Percentiles rank a stretch among this genome's conserved stretches.
phyloP scores from a whole-genome alignment of 805 yeast species.

The Starmerella gropengiesseri region DNA sequence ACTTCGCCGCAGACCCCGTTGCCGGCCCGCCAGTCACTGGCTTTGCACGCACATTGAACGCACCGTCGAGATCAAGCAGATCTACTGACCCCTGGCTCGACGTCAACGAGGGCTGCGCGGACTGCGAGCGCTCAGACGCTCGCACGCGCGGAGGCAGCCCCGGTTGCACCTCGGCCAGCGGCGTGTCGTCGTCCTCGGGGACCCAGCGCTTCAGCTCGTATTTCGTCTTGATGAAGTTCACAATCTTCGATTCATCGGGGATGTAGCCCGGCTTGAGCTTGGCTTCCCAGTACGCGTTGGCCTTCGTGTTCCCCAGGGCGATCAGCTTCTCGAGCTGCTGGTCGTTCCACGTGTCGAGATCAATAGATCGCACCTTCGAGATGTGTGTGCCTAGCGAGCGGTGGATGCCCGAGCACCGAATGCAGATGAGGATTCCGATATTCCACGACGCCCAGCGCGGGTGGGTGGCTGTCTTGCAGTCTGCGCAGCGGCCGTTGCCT shows the following conservation, averaged over 20 bases:
- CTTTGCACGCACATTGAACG: slow-evolving; percentile 3
- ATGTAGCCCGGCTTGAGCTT: slow-evolving; percentile 56
- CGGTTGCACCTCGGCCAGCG: slow-evolving; percentile 19
- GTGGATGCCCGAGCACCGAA: slow-evolving; percentile 87
- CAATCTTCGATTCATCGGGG: slow-evolving; percentile 78
- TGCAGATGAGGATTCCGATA: slow-evolving; percentile 84
- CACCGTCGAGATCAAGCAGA: slow-evolving; percentile 17
- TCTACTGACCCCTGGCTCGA: slow-evolving; percentile 12
- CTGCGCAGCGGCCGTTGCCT: slow-evolving; percentile 73
- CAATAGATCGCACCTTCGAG: slow-evolving; percentile 84
- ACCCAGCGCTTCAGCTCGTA: slow-evolving; percentile 89
- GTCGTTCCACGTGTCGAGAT: slow-evolving; percentile 92
- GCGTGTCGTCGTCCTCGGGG: slow-evolving; percentile 28
- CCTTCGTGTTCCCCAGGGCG: slow-evolving; percentile 72
- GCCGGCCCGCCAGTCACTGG: background rate
- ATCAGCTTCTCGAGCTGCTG: slow-evolving; percentile 77
- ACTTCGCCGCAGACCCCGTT: background rate
- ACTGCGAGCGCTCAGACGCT: background rate
- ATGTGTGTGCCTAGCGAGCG: slow-evolving; percentile 93
- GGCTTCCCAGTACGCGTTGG: slow-evolving; percentile 78
- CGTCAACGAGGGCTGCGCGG: slow-evolving; percentile 7
- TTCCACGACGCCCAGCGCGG: slow-evolving; percentile 99
- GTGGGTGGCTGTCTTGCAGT: slow-evolving; percentile 78
- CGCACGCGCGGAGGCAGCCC: slow-evolving; percentile 7
- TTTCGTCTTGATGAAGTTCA: slow-evolving; percentile 81